Conservation (phyloP, 2,329 filamentous ascomycete species). For the Pseudogymnoascus sp. region DNA sequence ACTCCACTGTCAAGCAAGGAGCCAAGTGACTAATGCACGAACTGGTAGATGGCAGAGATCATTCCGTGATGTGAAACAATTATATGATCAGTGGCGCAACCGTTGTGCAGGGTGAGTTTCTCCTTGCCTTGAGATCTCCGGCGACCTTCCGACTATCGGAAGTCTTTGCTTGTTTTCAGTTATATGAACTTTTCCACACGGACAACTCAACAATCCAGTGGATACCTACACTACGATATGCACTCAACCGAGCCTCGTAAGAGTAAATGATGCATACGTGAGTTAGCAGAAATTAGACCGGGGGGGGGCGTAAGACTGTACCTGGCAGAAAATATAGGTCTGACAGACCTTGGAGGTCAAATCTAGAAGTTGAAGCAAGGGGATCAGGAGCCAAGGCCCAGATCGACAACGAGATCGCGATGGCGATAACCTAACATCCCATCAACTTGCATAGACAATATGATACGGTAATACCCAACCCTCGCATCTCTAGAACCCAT, state of each 20-base stretch:
- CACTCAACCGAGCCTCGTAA: too few species aligned
- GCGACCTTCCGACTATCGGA: not conserved
- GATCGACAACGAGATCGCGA: not conserved
- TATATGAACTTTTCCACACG: not conserved
- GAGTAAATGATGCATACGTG: too few species aligned
- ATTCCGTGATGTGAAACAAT: not conserved
- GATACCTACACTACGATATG: not conserved
- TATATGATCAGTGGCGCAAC: not conserved
- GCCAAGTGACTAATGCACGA: not conserved
- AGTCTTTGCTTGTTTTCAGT: not conserved
- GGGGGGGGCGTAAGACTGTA: not conserved
- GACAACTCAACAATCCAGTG: not conserved
- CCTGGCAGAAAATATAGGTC: not conserved
- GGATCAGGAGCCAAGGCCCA: not conserved
- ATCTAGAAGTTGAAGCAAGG: not conserved
- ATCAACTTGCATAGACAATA: too few species aligned
- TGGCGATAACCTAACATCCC: not conserved
- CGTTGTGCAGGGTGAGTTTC: not conserved
- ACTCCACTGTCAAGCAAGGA: not conserved
- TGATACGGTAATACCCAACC: not conserved
- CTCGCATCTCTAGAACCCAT: not conserved
- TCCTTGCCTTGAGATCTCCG: not conserved
- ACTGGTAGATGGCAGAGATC: not conserved
- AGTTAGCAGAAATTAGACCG: not conserved
- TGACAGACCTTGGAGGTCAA: not conserved